phyloP scores from a whole-genome alignment of 768 basidiomycete species.

The Dendrothele bispora region DNA sequence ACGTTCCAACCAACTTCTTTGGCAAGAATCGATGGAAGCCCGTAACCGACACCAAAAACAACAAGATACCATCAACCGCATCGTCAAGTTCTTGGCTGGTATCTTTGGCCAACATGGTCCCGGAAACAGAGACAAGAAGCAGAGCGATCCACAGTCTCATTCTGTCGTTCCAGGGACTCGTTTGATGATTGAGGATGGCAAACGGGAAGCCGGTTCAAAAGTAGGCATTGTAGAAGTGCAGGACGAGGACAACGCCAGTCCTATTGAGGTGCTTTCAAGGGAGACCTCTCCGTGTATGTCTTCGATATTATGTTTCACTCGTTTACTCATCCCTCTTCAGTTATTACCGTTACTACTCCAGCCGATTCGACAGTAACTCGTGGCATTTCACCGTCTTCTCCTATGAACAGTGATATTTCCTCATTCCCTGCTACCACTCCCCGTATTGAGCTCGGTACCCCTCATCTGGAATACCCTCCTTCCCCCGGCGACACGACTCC shows the following conservation, averaged over 20 bases:
- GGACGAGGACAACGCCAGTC: conserved; percentile 36
- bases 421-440: conserved; percentile 13
- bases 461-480: conserved; percentile 4
- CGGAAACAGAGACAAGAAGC: conserved; percentile 33
- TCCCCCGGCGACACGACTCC: background rate
- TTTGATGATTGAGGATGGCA: conserved; percentile 66
- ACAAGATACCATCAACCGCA: conserved; percentile 94
- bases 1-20: conserved; percentile 83
- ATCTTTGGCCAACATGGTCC: conserved; percentile 70
- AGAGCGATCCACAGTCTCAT: conserved; percentile 27
- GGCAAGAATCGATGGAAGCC: conserved; percentile 85
- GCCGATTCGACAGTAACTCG: conserved; percentile 22
- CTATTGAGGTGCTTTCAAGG: conserved; percentile 8
- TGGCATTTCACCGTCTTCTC: conserved; percentile 26
- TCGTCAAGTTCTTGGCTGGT: conserved; percentile 91
- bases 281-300: conserved; percentile 5
- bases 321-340: too few species aligned
- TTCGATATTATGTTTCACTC: too few species aligned
- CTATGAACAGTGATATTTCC: conserved; percentile 31
- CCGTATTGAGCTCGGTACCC: too few species aligned
- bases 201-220: conserved; percentile 35
- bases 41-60: conserved; percentile 86
- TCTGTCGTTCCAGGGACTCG: conserved; percentile 54
- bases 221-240: conserved; percentile 34
- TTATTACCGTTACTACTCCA: conserved; percentile 56